These are phyloP conservation scores for Termitomyces eurrhizus DNA, from an alignment of 768 basidiomycete genomes.

Conservation along the genomic window DNA sequence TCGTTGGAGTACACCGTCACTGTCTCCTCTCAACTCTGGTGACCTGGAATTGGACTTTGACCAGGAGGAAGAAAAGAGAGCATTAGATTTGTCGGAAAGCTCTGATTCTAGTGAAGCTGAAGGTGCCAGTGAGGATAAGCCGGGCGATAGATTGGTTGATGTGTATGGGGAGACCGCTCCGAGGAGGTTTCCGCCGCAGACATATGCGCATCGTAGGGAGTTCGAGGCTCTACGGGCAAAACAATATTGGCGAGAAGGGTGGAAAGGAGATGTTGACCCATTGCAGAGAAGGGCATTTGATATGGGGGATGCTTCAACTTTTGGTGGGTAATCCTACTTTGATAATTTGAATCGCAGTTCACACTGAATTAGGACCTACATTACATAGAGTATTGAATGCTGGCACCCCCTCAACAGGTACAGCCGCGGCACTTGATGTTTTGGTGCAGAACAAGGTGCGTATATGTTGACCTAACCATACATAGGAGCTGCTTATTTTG, in stretches of 20 bases:
- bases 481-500: background rate
- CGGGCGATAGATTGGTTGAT: background rate
- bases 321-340: slow-evolving; percentile 40
- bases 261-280: slow-evolving; percentile 44
- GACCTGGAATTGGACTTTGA: slow-evolving; percentile 36
- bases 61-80: slow-evolving; percentile 14
- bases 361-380: slow-evolving; percentile 14
- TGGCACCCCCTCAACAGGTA: background rate
- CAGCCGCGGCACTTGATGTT: slow-evolving; percentile 11
- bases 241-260: slow-evolving; percentile 76
- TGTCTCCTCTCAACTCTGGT: slow-evolving; percentile 62
- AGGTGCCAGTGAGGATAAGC: background rate
- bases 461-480: background rate
- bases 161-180: slow-evolving; percentile 8
- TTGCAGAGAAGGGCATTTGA: slow-evolving; percentile 42
- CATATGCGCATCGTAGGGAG: slow-evolving; percentile 43
- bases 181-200: slow-evolving; percentile 24
- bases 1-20: slow-evolving; percentile 59
- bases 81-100: background rate
- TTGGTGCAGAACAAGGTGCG: slow-evolving; percentile 17
- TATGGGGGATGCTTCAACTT: slow-evolving; percentile 67
- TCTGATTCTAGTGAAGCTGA: background rate
- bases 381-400: slow-evolving; percentile 12
- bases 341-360: background rate
- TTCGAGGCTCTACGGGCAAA: slow-evolving; percentile 58